These are phyloP conservation scores for Strobilomyces confusus DNA, from an alignment of 768 basidiomycete genomes.

Conservation along the genomic window DNA sequence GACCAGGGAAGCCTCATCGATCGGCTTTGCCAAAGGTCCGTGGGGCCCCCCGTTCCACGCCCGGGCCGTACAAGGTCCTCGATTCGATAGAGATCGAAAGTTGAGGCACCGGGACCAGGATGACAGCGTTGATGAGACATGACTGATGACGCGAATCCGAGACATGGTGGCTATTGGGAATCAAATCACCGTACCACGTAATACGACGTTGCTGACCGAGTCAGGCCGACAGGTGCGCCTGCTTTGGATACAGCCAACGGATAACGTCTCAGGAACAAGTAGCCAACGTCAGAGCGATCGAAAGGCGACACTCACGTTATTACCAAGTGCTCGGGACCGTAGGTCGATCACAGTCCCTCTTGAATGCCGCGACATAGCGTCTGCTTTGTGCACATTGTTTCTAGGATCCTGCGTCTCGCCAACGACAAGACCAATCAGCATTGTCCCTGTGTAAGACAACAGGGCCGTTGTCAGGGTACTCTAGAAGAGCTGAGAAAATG, in stretches of 20 bases:
- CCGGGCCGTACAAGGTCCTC: constrained; percentile 45
- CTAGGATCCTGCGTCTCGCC: constrained; percentile 42
- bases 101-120: constrained; percentile 44
- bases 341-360: constrained; percentile 38
- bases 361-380: constrained; percentile 34
- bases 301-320: constrained; percentile 28
- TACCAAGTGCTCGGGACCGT: constrained; percentile 38
- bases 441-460: constrained; percentile 38
- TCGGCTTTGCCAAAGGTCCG: constrained; percentile 35
- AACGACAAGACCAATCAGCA: constrained; percentile 36
- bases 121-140: constrained; percentile 36
- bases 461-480: constrained; percentile 28
- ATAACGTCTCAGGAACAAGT: constrained; percentile 22
- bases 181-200: constrained; percentile 10
- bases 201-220: constrained; percentile 19
- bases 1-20: constrained; percentile 34
- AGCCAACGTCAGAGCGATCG: constrained; percentile 9
- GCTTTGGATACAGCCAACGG: constrained; percentile 23
- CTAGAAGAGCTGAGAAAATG: constrained; percentile 31
- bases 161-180: constrained; percentile 33
- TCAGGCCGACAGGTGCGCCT: constrained; percentile 28
- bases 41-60: constrained; percentile 46
- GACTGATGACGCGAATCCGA: constrained; percentile 45
- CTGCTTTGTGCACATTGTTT: constrained; percentile 39
- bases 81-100: constrained; percentile 55